Evolutionary conservation across 2,329 filamentous ascomycete species (phyloP), one percentile per base, ranked within the genome.

Genomic region (Aspergillus clavatus): DNA sequence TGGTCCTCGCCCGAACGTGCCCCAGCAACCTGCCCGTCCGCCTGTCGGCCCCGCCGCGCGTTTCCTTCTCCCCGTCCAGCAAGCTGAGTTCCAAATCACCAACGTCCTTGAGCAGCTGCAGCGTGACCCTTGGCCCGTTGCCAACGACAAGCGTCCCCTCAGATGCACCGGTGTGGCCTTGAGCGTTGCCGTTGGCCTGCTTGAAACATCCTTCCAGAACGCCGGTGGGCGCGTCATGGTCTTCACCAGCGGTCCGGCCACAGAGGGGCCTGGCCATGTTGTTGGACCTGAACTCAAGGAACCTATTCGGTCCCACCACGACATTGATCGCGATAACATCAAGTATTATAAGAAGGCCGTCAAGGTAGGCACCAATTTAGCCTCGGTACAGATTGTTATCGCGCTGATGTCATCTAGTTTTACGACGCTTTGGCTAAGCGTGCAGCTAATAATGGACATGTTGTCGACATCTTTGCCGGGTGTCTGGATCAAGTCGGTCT

Each of bases 341-440:
- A 98, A 98, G 71, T 96, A 97, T 72, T 97, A 95, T 74, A 98
- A 98, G 78, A 98, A 98, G 73, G 93, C 93, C 18, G 72, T 96
- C 40, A 98, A 97, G 82, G 86, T 89, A 68, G 47, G 75, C 40
- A 33, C 11, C 16, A n/a, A 14, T 14, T n/a, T 41, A 31, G 16
- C n/a, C 18, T 8, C 10, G 18, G n/a, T 18, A n/a, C 27, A 27
- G 23, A 22, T n/a, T 48, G 27, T 28, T 22, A 12, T 12, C 39
- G 37, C 43, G 22, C 57, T 66, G 47, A 66, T 31, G n/a, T 6
- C n/a, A 11, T 24, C 7, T 63, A 90, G 83, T 97, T 96, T 69
- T 98, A 97, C 67, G 93, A 98, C 52, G 86, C 82, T 53, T 79
- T 98, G 35, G 90, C 93, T 4, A 97, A 97, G 72, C 82, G 93